A percentile compares a stretch with the other conserved stretches of the same genome.
Evolutionary conservation across 345 rosid species (phyloP).

Genomic region (Turritis glabra): DNA sequence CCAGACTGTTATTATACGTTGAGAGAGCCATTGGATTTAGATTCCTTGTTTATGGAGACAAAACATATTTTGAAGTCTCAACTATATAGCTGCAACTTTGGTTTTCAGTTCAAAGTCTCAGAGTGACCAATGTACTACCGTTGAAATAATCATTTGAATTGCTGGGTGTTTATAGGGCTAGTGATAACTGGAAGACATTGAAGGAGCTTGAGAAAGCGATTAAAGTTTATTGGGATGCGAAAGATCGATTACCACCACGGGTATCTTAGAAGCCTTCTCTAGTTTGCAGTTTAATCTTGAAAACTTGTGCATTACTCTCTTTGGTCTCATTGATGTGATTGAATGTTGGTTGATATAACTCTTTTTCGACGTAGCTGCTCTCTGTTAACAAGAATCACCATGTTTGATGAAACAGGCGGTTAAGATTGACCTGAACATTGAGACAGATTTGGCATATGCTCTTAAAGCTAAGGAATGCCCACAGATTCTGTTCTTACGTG

Average conservation of each 20-base stretch:
- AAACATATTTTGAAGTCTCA: background rate
- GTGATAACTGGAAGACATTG: conserved; percentile 81
- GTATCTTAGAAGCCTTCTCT: conserved; percentile 40
- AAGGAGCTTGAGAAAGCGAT: conserved; percentile 88
- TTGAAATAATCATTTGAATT: background rate
- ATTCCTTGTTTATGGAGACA: background rate
- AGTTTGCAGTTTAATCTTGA: background rate
- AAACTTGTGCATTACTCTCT: background rate
- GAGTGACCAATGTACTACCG: background rate
- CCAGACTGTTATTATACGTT: background rate
- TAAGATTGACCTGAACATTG: conserved; percentile 81
- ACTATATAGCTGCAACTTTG: background rate
- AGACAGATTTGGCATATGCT: conserved; percentile 94
- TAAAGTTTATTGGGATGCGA: conserved; percentile 74
- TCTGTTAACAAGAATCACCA: background rate
- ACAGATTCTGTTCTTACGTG: conserved; percentile 75
- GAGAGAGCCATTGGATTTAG: background rate
- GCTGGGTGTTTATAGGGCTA: conserved; percentile 51
- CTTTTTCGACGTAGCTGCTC: background rate
- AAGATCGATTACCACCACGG: conserved; percentile 90
- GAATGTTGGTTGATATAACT: background rate
- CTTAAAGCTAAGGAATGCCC: conserved; percentile 85
- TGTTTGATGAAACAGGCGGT: conserved; percentile 58
- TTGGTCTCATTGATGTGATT: background rate
- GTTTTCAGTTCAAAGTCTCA: background rate